Conservation (phyloP, 495 filamentous ascomycete species). For the Copromyces sp. region DNA sequence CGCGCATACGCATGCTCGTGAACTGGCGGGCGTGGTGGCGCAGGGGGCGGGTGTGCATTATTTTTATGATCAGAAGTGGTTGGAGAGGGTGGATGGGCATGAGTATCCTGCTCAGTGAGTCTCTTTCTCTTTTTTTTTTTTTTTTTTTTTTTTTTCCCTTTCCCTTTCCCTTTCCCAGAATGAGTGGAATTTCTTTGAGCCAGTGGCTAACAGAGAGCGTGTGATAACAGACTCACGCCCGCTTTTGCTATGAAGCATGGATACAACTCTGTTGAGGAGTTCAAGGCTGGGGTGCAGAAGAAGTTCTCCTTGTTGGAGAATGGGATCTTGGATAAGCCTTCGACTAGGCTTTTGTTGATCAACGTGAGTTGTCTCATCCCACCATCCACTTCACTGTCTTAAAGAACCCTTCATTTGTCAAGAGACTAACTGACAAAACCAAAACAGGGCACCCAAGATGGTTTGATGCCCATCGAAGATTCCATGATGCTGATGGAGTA, state of each 20-base stretch:
- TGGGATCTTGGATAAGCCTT: conserved; percentile 54
- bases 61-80: conserved; percentile 57
- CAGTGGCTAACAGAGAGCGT: not conserved
- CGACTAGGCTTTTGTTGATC: conserved; percentile 53
- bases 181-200: too few relatives aligned
- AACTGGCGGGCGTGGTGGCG: conserved; percentile 51
- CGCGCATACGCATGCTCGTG: conserved; percentile 56
- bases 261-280: conserved; percentile 48
- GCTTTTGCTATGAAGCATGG: conserved; percentile 65
- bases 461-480: conserved; percentile 71
- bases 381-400: not conserved
- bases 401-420: too few relatives aligned
- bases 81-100: conserved; percentile 55
- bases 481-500: conserved; percentile 58
- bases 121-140: too few relatives aligned
- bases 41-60: conserved; percentile 61
- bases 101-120: conserved; percentile 69
- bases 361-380: conserved; percentile 40
- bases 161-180: not conserved
- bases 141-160: too few relatives aligned
- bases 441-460: conserved; percentile 53
- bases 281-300: conserved; percentile 48
- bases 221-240: conserved; percentile 40
- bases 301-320: conserved; percentile 67
- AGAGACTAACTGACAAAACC: conserved; percentile 7